Evolutionary conservation across 1,284 basidiomycete genomes (phyloP).

Genomic region (Puccinia polysora): DNA sequence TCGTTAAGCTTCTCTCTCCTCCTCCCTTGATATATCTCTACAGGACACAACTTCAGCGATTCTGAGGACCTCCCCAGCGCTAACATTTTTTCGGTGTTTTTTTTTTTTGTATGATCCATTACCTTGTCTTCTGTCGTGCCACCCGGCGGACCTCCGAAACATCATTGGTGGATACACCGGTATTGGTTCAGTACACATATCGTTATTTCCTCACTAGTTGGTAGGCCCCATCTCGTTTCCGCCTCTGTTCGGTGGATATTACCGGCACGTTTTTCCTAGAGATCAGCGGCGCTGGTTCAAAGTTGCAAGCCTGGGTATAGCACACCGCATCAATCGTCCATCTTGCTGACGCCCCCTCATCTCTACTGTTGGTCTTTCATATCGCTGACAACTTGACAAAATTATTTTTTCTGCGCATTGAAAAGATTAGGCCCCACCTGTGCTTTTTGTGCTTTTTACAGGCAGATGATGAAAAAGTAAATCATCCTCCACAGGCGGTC

Average conservation of each 20-base stretch:
- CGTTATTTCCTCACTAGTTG: constrained; percentile 92
- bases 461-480: constrained; percentile 45
- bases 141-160: neutral
- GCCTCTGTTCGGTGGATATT: no score
- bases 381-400: neutral
- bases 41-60: no score
- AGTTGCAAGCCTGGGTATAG: no score
- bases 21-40: no score
- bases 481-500: constrained; percentile 58
- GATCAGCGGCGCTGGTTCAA: no score
- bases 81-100: neutral
- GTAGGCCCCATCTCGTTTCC: constrained; percentile 56
- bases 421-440: constrained; percentile 74
- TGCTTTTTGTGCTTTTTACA: constrained; percentile 63
- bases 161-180: no score
- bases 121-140: neutral
- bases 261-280: no score
- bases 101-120: neutral
- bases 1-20: constrained; percentile 67
- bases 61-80: no score
- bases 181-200: constrained; percentile 48
- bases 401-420: no score
- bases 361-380: no score
- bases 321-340: no score
- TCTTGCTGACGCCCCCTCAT: no score